Conservation (phyloP, 2,329 filamentous ascomycete genomes). For the Colletotrichum liaoningense region DNA sequence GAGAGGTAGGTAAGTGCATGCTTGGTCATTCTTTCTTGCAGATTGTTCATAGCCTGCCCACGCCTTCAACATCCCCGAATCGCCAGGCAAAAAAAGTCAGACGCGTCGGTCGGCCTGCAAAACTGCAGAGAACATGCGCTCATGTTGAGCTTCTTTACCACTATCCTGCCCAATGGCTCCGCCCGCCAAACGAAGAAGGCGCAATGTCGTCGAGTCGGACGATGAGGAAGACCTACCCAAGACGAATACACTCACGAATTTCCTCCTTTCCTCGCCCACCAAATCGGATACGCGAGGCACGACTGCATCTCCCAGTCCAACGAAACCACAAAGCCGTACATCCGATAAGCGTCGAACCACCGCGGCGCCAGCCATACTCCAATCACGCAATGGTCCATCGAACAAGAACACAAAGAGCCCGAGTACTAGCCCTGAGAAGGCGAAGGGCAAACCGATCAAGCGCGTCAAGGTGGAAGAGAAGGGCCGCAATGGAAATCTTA, state of each 20-base stretch:
- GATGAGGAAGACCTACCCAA: constrained; percentile 57
- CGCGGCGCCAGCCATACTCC: constrained; percentile 37
- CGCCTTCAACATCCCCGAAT: constrained; percentile 7
- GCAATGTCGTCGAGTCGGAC: constrained; percentile 64
- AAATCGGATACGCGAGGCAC: constrained; percentile 46
- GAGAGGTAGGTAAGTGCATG: background rate
- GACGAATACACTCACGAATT: constrained; percentile 63
- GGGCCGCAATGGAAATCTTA: constrained; percentile 66
- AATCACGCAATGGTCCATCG: constrained; percentile 38
- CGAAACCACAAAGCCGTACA: constrained; percentile 42
- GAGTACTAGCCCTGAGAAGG: constrained; percentile 60
- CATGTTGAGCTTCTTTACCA: constrained; percentile 24
- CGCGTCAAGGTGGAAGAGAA: constrained; percentile 56
- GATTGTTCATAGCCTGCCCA: background rate
- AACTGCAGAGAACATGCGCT: constrained; percentile 17
- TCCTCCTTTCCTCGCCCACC: constrained; percentile 64
- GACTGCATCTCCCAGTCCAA: constrained; percentile 54
- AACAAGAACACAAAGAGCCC: constrained; percentile 48
- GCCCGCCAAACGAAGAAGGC: constrained; percentile 69
- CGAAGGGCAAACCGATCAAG: constrained; percentile 52
- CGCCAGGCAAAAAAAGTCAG: background rate
- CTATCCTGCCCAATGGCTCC: constrained; percentile 60
- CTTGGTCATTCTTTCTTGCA: constrained; percentile 1
- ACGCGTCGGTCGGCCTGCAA: background rate
- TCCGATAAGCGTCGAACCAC: background rate